A percentile compares a stretch with the other conserved stretches of the same genome.
These are phyloP conservation scores for Rhexocercosporidium sp. DNA, from an alignment of 2,329 filamentous ascomycete genomes.

Conservation along the genomic window DNA sequence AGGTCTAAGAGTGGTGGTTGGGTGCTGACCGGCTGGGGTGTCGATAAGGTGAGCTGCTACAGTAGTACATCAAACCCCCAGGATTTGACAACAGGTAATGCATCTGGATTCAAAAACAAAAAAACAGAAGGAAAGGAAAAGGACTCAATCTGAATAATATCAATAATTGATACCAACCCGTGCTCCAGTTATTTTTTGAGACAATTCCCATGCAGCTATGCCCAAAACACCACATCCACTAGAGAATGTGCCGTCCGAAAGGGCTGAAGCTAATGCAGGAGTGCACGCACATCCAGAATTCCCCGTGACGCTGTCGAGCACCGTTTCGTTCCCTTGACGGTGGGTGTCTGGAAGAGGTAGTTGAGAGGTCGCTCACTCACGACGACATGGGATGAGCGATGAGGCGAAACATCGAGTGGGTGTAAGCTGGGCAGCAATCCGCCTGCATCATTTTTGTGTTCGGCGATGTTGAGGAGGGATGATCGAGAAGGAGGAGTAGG, in stretches of 20 bases:
- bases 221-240: background rate
- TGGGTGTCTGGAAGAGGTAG: background rate
- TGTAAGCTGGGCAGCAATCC: background rate
- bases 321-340: background rate
- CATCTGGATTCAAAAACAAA: background rate
- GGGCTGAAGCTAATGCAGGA: background rate
- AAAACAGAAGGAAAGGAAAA: background rate
- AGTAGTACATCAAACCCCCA: too few relatives aligned
- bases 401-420: too few relatives aligned
- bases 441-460: background rate
- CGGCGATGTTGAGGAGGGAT: background rate
- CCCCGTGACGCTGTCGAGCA: background rate
- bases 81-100: background rate
- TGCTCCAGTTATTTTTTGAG: background rate
- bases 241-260: background rate
- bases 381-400: background rate
- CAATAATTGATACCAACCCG: background rate
- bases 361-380: background rate
- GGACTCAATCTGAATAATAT: background rate
- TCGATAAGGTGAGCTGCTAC: background rate
- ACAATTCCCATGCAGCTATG: background rate
- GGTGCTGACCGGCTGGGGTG: background rate
- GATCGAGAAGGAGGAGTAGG: background rate
- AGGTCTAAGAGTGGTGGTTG: background rate
- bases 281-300: background rate